Conservation (phyloP, 2,329 filamentous ascomycete species). For the Thielaviopsis punctulata region DNA sequence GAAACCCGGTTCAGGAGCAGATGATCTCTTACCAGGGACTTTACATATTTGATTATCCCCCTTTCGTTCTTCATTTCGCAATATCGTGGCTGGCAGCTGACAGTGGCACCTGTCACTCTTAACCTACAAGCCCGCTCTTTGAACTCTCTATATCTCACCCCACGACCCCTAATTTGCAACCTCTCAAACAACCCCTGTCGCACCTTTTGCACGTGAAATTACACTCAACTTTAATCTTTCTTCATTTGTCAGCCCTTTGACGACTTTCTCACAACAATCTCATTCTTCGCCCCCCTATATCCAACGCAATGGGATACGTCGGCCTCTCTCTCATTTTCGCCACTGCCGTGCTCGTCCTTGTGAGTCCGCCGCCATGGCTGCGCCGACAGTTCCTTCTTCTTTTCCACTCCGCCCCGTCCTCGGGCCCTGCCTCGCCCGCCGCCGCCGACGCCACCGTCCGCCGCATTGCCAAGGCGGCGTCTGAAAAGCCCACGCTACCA, state of each 20-base stretch:
- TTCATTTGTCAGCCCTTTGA: background rate
- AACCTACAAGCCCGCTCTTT: background rate
- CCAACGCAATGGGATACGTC: slow-evolving; percentile 33
- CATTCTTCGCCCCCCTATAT: background rate
- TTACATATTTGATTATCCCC: background rate
- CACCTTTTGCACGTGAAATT: too few species aligned
- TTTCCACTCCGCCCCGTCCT: too few species aligned
- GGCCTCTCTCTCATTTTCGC: slow-evolving; percentile 46
- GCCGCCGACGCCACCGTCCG: background rate
- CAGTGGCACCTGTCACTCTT: background rate
- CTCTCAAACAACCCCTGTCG: background rate
- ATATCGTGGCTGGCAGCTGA: background rate
- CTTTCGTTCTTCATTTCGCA: background rate
- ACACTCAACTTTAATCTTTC: too few species aligned
- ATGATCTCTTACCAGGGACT: too few species aligned
- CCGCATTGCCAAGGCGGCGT: background rate
- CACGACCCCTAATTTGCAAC: background rate
- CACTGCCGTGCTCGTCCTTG: slow-evolving; percentile 38
- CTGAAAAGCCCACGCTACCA: background rate
- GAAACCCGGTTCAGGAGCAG: background rate
- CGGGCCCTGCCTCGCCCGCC: too few species aligned
- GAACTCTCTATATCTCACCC: background rate
- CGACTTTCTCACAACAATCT: background rate
- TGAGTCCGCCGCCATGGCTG: slow-evolving; percentile 35
- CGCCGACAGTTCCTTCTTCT: slow-evolving; percentile 21